Conservation (phyloP, 805 yeast species). For the Myxozyma kluyveri region DNA sequence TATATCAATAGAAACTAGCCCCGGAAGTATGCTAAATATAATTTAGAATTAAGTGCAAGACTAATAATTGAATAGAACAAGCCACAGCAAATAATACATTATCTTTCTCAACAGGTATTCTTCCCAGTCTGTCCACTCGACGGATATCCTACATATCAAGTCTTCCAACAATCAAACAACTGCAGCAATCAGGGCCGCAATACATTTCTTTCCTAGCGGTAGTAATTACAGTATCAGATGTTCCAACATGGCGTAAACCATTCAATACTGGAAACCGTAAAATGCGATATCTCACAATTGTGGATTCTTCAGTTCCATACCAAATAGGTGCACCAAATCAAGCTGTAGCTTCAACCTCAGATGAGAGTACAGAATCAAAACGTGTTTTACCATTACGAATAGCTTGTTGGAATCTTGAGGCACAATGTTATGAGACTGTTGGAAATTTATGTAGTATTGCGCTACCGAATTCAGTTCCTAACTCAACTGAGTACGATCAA, state of each 20-base stretch:
- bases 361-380: not conserved
- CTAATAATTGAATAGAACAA: not conserved
- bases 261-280: not conserved
- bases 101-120: not conserved
- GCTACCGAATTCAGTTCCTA: not conserved
- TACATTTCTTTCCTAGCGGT: constrained; percentile 13
- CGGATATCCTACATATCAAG: constrained; percentile 7
- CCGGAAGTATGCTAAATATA: too few relatives aligned
- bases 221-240: constrained; percentile 4
- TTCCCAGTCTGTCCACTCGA: not conserved
- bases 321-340: too few relatives aligned
- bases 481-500: not conserved
- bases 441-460: not conserved
- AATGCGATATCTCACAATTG: constrained; percentile 6
- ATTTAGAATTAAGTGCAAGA: too few relatives aligned
- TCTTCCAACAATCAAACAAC: constrained; percentile 6
- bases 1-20: too few relatives aligned
- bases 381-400: constrained; percentile 10
- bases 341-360: not conserved
- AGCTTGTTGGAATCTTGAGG: constrained; percentile 6
- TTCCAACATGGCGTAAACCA: not conserved
- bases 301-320: constrained; percentile 12
- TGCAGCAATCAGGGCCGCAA: constrained; percentile 6
- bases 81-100: not conserved
- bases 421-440: not conserved